A percentile compares a stretch with the other conserved stretches of the same genome.
Conservation (phyloP, 805 yeast genomes). For the Tetrapisispora taiwanensis region DNA sequence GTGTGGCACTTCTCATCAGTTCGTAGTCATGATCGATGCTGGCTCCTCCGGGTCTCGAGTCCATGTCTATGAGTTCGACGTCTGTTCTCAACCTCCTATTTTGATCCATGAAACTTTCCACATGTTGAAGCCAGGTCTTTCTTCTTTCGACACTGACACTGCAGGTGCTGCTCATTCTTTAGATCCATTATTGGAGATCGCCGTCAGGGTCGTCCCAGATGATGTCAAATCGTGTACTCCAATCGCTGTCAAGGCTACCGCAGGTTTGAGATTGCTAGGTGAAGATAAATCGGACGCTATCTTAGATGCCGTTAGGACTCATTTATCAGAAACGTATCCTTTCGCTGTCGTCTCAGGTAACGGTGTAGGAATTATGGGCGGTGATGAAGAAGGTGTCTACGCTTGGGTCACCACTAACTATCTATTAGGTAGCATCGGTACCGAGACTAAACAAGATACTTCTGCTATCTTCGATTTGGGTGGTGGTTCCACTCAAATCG, state of each 20-base stretch:
- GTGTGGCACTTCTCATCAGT: constrained; percentile 45
- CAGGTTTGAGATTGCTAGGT: constrained; percentile 87
- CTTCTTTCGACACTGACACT: constrained; percentile 73
- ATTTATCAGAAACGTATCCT: constrained; percentile 73
- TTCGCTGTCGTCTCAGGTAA: constrained; percentile 75
- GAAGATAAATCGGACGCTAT: constrained; percentile 61
- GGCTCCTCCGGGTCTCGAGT: constrained; percentile 97
- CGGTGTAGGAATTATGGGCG: constrained; percentile 89
- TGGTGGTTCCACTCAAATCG: constrained; percentile 98
- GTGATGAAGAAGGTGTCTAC: constrained; percentile 94
- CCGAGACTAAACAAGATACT: constrained; percentile 60
- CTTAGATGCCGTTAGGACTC: constrained; percentile 63
- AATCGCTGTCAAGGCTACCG: constrained; percentile 95
- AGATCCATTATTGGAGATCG: constrained; percentile 69
- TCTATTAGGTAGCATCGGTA: constrained; percentile 86
- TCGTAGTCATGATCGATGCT: constrained; percentile 92
- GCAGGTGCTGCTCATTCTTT: constrained; percentile 86
- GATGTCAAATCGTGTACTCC: constrained; percentile 75
- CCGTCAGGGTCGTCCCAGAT: constrained; percentile 71
- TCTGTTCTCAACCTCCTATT: constrained; percentile 75
- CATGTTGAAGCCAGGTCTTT: constrained; percentile 88
- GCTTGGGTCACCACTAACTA: constrained; percentile 98
- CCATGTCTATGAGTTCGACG: constrained; percentile 85
- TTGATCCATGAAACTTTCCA: constrained; percentile 72
- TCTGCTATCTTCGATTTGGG: constrained; percentile 97